These are phyloP conservation scores for Verticillium albo-atrum DNA, from an alignment of 2,329 filamentous ascomycete species.

Conservation along the genomic window DNA sequence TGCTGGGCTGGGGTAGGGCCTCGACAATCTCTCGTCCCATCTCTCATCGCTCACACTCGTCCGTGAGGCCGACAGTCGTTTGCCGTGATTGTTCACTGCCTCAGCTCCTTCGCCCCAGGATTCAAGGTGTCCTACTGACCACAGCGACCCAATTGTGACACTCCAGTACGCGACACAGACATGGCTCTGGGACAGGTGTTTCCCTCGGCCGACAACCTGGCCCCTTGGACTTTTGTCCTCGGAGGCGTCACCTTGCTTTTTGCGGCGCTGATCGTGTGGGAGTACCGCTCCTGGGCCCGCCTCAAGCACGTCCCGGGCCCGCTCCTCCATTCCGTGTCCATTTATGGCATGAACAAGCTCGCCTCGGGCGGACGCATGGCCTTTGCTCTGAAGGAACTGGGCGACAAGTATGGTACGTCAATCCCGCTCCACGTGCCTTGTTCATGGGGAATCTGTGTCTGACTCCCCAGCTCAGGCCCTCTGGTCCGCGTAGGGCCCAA, in stretches of 20 bases:
- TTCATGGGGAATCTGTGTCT: slow-evolving; percentile 16
- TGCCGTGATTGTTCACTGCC: not conserved
- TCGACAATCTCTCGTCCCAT: not conserved
- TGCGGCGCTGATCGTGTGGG: slow-evolving; percentile 2
- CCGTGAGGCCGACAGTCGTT: not conserved
- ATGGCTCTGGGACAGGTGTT: not conserved
- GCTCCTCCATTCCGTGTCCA: slow-evolving; percentile 20
- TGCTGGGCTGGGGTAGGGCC: too few relatives aligned
- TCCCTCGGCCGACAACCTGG: not conserved
- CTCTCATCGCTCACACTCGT: not conserved
- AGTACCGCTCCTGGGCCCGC: slow-evolving; percentile 19
- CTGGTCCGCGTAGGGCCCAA: slow-evolving; percentile 14
- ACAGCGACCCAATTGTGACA: too few relatives aligned
- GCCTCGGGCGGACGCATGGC: slow-evolving; percentile 3
- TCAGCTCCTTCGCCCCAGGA: not conserved
- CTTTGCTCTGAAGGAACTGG: slow-evolving; percentile 8
- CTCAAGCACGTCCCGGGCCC: slow-evolving; percentile 23
- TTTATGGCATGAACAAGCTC: slow-evolving; percentile 20
- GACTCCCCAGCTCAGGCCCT: slow-evolving; percentile 4
- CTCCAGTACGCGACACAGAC: not conserved
- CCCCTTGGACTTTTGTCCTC: not conserved
- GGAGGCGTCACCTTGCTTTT: not conserved
- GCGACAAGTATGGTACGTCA: slow-evolving; percentile 5
- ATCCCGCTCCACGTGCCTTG: slow-evolving; percentile 6
- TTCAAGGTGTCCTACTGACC: too few relatives aligned